Base-by-base conservation (phyloP, 2,329 filamentous ascomycete genomes). In the Pseudocercospora macadamiae region DNA sequence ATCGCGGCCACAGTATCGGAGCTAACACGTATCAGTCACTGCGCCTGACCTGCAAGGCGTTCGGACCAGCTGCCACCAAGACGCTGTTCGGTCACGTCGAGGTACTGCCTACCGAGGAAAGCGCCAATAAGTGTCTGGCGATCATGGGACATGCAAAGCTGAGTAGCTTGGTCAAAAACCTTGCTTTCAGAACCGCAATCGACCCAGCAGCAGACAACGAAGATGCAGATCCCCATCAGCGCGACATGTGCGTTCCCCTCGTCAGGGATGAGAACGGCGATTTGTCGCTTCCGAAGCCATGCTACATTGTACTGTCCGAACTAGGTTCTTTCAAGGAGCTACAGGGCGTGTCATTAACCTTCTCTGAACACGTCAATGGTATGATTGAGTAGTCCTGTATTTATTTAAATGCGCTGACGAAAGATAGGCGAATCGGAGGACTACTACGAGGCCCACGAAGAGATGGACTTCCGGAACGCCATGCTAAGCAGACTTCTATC, bases 61-160 rank as follows among this genome's bases (percentile, higher is more conserved):
- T 54, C 18, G 36, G 37, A 8, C 8, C 39, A n/a, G 42, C 51
- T 8, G 56, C 51, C 32, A 59, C 56, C n/a, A 49, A 54, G 19
- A 6, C 34, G 7, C 25, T 59, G 3, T 59, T 59, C 42, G 18
- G 28, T 16, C 55, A 54, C 25, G 30, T 54, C 30, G 51, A 54
- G 26, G 42, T 59, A 4, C 18, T 28, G 21, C 56, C 32, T 0
- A 54, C 32, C 7, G 42, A 51, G 30, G 39, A 54, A 18, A 59
- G 56, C 42, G 14, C 19, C 16, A n/a, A 7, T 3, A 54, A 21
- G 16, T 59, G 48, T 10, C 10, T 49, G 21, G 12, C 26, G 8
- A 16, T 42, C 8, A 42, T 42, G 37, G 12, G 9, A 9, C 10
- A 3, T 4, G 9, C 37, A 19, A 16, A 19, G 18, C 37, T 42